Evolutionary conservation across 2,329 filamentous ascomycete genomes (phyloP), one percentile per base, ranked within the genome.

Genomic region (Pleomassaria siparia): DNA sequence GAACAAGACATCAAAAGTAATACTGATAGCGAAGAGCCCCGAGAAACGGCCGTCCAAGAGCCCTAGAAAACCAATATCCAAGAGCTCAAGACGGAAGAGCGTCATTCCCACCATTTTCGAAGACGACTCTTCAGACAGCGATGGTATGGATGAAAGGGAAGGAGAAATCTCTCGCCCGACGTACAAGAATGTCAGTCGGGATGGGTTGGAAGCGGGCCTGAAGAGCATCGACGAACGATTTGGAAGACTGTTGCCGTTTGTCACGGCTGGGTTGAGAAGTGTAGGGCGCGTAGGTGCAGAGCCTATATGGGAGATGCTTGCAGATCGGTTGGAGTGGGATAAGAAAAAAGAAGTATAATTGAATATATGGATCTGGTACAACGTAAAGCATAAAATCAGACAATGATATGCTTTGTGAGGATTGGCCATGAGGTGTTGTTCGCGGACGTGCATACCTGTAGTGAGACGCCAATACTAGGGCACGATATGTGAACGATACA

Each of bases 261-360:
- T 94, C 12, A 80, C 80, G 2, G 83, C 85, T 41, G 90, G 88
- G 0, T 66, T 96, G 53, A 82, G 86, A 44, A 86, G 87, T 9
- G 82, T 94, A 9, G 85, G 89, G 41, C 80, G 91, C 58, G 87
- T 86, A 26, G 86, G 87, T 40, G 83, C 83, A 22, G 84, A 89
- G 71, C 78, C 61, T 63, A 80, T 85, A 64, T 92, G 91, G 87
- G 89, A 94, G 69, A 83, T 87, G 50, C 67, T 96, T 50, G 89
- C 88, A 0, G 89, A 95, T 68, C 88, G 87, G 75, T 70, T 95
- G 36, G 87, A 91, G 58, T 77, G 77, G 62, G 73, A 63, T 42
- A 54, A 50, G 29, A 40, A 40, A 24, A 37, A 37, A 13, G 35
- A 37, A n/a, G n/a, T n/a, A n/a, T 26, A 26, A 12, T 26, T 26